phyloP scores from a whole-genome alignment of 805 yeast genomes.

The Komagataella kurtzmanii region DNA sequence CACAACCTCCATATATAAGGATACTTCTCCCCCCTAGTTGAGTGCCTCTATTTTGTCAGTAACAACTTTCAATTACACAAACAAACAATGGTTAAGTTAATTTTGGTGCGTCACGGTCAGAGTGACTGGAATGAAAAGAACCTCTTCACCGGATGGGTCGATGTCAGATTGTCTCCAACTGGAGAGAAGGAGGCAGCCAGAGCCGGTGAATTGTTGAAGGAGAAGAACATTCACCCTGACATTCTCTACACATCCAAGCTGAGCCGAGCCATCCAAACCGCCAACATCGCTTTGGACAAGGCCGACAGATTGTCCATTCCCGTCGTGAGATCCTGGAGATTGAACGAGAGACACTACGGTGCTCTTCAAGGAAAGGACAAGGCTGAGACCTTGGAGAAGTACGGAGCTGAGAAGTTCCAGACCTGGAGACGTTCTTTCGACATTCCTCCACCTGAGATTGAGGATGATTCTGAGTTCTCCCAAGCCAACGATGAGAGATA shows the following conservation, averaged over 20 bases:
- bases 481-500: slow-evolving; percentile 83
- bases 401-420: slow-evolving; percentile 88
- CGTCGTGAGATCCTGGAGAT: slow-evolving; percentile 92
- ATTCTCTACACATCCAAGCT: slow-evolving; percentile 82
- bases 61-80: background rate
- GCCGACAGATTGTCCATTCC: slow-evolving; percentile 89
- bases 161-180: slow-evolving; percentile 67
- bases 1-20: background rate
- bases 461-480: slow-evolving; percentile 64
- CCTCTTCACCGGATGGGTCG: slow-evolving; percentile 99
- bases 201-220: slow-evolving; percentile 88
- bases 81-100: slow-evolving; percentile 40
- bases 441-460: slow-evolving; percentile 89
- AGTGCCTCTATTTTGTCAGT: background rate
- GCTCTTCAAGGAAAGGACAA: slow-evolving; percentile 97
- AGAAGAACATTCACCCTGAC: slow-evolving; percentile 76
- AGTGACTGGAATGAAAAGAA: slow-evolving; percentile 98
- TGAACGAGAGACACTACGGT: slow-evolving; percentile 98
- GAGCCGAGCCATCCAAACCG: slow-evolving; percentile 94
- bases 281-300: slow-evolving; percentile 79
- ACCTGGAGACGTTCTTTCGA: slow-evolving; percentile 97
- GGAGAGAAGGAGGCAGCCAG: slow-evolving; percentile 87
- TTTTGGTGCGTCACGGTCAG: slow-evolving; percentile 97
- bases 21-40: background rate
- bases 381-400: slow-evolving; percentile 79